Evolutionary conservation across 208 protist genomes (phyloP).

Genomic region (Leishmania aethiopica): DNA sequence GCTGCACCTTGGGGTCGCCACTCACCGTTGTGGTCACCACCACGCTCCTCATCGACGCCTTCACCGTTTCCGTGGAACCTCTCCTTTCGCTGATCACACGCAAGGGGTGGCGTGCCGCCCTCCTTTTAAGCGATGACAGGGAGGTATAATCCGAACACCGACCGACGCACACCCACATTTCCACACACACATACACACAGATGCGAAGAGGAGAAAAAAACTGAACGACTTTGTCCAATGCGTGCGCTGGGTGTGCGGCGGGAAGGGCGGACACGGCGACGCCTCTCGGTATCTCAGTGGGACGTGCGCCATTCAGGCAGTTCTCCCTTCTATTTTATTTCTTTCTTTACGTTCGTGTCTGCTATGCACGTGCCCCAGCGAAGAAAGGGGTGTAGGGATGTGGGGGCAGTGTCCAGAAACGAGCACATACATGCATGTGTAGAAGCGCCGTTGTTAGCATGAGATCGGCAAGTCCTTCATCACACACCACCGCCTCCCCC

Average conservation of each 20-base stretch:
- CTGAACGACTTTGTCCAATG: neutral
- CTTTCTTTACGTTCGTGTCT: conserved; percentile 3
- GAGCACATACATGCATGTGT: neutral
- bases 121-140: neutral
- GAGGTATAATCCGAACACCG: neutral
- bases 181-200: neutral
- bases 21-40: neutral
- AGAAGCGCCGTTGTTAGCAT: neutral
- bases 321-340: conserved; percentile 1
- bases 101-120: neutral
- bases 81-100: neutral
- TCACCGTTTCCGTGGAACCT: neutral
- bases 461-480: neutral
- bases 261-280: neutral
- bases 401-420: neutral
- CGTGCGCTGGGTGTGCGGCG: neutral
- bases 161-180: neutral
- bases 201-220: neutral
- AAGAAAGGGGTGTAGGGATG: neutral
- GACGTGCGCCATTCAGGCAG: neutral
- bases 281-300: neutral
- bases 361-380: too few relatives aligned
- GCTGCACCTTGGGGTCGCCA: neutral
- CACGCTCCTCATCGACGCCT: neutral
- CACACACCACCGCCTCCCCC: neutral